Conservation (phyloP, 2,329 filamentous ascomycete genomes). For the Aspergillus awamori region DNA sequence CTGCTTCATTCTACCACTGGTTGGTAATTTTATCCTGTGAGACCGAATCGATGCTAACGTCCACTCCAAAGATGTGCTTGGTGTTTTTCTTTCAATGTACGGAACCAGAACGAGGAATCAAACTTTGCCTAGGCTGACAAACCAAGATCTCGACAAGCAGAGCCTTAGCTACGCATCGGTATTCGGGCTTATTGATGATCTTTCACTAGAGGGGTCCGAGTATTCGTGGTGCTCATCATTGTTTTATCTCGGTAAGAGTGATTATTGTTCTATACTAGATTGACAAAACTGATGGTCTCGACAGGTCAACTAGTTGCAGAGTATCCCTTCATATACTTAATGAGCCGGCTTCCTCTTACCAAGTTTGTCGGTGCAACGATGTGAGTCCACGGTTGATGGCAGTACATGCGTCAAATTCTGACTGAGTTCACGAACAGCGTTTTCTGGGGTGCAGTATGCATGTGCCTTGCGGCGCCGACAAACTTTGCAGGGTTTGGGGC, state of each 20-base stretch:
- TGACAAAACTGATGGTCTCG: not conserved
- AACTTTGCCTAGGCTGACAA: not conserved
- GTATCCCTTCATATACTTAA: constrained; percentile 55
- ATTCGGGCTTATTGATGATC: constrained; percentile 49
- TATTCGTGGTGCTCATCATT: constrained; percentile 52
- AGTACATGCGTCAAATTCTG: no score
- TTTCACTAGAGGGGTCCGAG: constrained; percentile 47
- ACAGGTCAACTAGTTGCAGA: constrained; percentile 49
- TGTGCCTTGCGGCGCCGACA: constrained; percentile 48
- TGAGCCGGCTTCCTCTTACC: constrained; percentile 51
- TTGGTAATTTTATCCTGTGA: constrained; percentile 4
- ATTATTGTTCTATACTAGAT: not conserved
- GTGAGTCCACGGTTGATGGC: constrained; percentile 27
- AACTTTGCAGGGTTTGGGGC: constrained; percentile 46
- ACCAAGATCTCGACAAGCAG: constrained; percentile 50
- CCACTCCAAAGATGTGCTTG: constrained; percentile 37
- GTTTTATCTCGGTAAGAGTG: constrained; percentile 34
- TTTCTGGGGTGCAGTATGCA: constrained; percentile 49
- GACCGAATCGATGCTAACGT: not conserved
- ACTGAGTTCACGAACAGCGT: constrained; percentile 26
- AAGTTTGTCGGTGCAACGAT: constrained; percentile 53
- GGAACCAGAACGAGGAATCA: not conserved
- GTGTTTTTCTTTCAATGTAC: constrained; percentile 46
- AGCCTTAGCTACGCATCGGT: constrained; percentile 51
- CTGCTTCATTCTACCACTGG: constrained; percentile 26